Evolutionary conservation across 1,139 yeast genomes (phyloP).

Genomic region (Wickerhamiella infanticola): DNA sequence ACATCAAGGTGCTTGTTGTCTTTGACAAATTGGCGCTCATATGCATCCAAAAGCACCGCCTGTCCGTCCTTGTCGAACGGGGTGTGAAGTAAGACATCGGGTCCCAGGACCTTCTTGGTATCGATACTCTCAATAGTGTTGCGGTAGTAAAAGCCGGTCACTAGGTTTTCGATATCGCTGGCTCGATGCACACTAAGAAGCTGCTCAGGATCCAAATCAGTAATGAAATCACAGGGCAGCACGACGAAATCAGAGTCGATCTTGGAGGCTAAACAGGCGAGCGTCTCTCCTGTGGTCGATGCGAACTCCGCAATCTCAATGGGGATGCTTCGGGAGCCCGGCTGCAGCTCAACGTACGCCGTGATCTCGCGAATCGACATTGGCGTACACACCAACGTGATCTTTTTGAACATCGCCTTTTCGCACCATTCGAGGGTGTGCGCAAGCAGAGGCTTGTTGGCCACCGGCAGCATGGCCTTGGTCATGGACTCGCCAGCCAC

Average conservation of each 20-base stretch:
- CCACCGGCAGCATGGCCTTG: conserved; percentile 80
- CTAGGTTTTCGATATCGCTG: conserved; percentile 50
- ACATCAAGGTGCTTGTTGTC: conserved; percentile 55
- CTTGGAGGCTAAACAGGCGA: conserved; percentile 35
- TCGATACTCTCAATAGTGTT: conserved; percentile 62
- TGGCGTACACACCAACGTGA: conserved; percentile 10
- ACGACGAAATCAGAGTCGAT: conserved; percentile 46
- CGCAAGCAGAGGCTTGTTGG: conserved; percentile 78
- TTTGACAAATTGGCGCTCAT: conserved; percentile 48
- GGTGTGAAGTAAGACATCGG: conserved; percentile 34
- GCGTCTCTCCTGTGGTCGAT: conserved; percentile 39
- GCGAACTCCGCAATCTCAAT: background rate
- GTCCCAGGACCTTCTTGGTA: conserved; percentile 48
- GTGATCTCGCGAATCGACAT: conserved; percentile 2
- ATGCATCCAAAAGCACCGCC: conserved; percentile 50
- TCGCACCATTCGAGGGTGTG: conserved; percentile 91
- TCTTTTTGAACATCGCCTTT: conserved; percentile 33
- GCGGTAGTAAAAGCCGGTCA: conserved; percentile 45
- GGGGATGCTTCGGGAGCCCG: conserved; percentile 4
- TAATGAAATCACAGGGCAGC: conserved; percentile 84
- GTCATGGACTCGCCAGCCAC: conserved; percentile 43
- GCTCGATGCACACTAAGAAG: conserved; percentile 72
- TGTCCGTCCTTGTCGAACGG: conserved; percentile 19
- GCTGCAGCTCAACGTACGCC: conserved; percentile 4
- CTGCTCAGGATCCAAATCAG: conserved; percentile 82